Evolutionary conservation across 257 asterid genomes (phyloP).

Genomic region (Ehretia macrophylla): DNA sequence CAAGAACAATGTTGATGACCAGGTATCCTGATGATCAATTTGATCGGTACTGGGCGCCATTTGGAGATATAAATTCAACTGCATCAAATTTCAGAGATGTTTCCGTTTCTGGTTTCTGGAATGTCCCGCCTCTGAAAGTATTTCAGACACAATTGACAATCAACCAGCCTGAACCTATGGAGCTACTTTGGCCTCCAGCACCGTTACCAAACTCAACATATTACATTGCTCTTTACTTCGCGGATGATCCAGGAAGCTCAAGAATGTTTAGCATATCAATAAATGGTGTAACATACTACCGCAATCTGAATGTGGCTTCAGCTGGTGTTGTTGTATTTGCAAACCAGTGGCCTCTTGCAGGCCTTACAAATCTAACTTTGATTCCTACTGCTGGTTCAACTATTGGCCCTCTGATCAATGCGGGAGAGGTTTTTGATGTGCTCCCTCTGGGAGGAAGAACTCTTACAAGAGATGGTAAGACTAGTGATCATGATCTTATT

Average conservation of each 20-base stretch:
- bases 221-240: conserved; percentile 76
- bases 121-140: conserved; percentile 67
- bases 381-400: conserved; percentile 62
- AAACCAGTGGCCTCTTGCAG: conserved; percentile 75
- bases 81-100: conserved; percentile 34
- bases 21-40: conserved; percentile 75
- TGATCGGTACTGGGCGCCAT: conserved; percentile 82
- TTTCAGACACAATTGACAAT: conserved; percentile 51
- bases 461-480: conserved; percentile 72
- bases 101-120: conserved; percentile 83
- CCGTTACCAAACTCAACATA: conserved; percentile 44
- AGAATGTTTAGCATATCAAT: conserved; percentile 54
- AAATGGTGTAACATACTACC: conserved; percentile 57
- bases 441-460: conserved; percentile 69
- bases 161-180: conserved; percentile 41
- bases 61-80: conserved; percentile 44
- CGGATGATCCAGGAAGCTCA: conserved; percentile 58
- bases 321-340: conserved; percentile 68
- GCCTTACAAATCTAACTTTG: conserved; percentile 63
- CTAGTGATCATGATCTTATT: no score
- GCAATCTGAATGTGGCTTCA: conserved; percentile 51
- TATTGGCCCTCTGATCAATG: conserved; percentile 75
- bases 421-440: conserved; percentile 78
- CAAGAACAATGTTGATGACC: no score
- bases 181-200: conserved; percentile 71